Conservation (phyloP, 2,329 filamentous ascomycete species). For the Didymellaceae sp. region DNA sequence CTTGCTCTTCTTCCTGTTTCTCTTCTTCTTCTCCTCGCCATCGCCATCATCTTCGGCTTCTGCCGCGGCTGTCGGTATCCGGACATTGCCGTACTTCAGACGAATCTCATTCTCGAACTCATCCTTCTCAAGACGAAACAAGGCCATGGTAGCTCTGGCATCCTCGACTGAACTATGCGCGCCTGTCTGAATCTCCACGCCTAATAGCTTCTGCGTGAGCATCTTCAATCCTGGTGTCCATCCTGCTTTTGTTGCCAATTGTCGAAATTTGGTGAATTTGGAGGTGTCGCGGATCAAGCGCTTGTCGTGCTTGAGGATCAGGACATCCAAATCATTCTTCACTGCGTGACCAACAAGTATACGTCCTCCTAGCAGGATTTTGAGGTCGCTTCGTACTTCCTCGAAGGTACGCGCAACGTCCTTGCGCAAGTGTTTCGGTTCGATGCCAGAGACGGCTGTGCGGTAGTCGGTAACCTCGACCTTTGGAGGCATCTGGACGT, state of each 20-base stretch:
- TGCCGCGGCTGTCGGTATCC: constrained; percentile 28
- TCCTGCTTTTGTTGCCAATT: constrained; percentile 65
- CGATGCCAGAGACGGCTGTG: constrained; percentile 83
- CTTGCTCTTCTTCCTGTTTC: constrained; percentile 49
- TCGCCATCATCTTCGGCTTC: constrained; percentile 32
- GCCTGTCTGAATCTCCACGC: constrained; percentile 65
- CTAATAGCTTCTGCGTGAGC: constrained; percentile 63
- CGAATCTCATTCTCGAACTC: constrained; percentile 84
- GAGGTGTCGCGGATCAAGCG: constrained; percentile 85
- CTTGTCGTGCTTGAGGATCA: constrained; percentile 79
- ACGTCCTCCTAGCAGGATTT: constrained; percentile 70
- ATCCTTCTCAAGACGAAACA: constrained; percentile 83
- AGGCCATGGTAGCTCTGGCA: constrained; percentile 85
- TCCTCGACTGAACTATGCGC: constrained; percentile 73
- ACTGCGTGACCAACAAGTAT: constrained; percentile 86
- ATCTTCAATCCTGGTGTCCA: constrained; percentile 72
- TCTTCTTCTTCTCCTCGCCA: constrained; percentile 39
- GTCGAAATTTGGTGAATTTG: constrained; percentile 75
- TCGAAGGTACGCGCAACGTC: constrained; percentile 64
- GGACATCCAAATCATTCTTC: constrained; percentile 74
- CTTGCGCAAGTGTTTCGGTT: constrained; percentile 71
- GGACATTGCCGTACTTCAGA: constrained; percentile 60
- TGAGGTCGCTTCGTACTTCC: constrained; percentile 76
- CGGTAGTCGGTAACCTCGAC: constrained; percentile 88
- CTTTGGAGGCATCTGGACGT: constrained; percentile 71